Evolutionary conservation across 768 basidiomycete species (phyloP).

Genomic region (Lepiota brunneoincarnata): DNA sequence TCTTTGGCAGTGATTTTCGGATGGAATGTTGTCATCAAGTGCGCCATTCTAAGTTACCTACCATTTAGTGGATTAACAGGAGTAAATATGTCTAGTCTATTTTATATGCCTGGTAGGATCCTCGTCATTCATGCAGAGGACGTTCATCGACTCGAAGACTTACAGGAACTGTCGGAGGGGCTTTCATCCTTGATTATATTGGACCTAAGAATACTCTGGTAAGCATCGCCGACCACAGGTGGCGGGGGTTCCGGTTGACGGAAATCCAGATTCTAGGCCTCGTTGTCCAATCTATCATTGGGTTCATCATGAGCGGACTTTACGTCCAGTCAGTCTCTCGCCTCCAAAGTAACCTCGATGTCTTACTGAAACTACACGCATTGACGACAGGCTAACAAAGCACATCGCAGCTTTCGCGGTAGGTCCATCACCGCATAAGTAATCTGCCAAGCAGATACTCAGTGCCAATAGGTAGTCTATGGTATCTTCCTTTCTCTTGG

Average conservation of each 20-base stretch:
- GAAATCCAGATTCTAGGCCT: slow-evolving; percentile 59
- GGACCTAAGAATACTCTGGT: slow-evolving; percentile 80
- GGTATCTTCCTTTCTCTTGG: slow-evolving; percentile 89
- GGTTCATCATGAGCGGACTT: slow-evolving; percentile 88
- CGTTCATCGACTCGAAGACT: slow-evolving; percentile 39
- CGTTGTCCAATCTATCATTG: slow-evolving; percentile 64
- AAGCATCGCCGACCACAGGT: slow-evolving; percentile 8
- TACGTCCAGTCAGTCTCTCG: slow-evolving; percentile 45
- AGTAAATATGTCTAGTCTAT: slow-evolving; percentile 22
- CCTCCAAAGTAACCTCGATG: no score
- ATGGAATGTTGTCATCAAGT: slow-evolving; percentile 88
- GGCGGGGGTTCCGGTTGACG: no score
- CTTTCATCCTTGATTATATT: slow-evolving; percentile 71
- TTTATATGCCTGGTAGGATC: slow-evolving; percentile 36
- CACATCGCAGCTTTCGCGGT: neutral
- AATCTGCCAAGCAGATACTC: neutral
- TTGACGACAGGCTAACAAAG: neutral
- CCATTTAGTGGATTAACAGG: neutral
- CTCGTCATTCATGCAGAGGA: no score
- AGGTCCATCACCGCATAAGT: no score
- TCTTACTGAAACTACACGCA: neutral
- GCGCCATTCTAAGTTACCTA: slow-evolving; percentile 17
- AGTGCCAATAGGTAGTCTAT: slow-evolving; percentile 63
- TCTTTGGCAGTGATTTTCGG: slow-evolving; percentile 69
- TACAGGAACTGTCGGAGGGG: slow-evolving; percentile 60